Evolutionary conservation across 202 grass and related monocot species (phyloP).

Genomic region (Zoysia matrella): DNA sequence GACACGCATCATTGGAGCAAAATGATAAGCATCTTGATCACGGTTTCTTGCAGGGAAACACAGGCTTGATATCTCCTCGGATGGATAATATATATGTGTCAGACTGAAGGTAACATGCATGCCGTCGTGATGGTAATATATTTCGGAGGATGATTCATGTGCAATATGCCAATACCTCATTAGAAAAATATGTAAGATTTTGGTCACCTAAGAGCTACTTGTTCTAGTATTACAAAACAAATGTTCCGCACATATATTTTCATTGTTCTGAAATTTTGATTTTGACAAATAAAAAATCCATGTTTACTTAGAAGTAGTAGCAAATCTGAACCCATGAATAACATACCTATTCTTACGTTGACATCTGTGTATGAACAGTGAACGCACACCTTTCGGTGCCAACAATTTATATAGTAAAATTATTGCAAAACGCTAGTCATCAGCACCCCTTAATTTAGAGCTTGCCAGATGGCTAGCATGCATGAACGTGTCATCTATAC

Average conservation of each 20-base stretch:
- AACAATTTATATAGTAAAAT: neutral
- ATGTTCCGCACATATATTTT: too few species aligned
- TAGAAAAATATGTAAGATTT: neutral
- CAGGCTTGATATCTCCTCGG: neutral
- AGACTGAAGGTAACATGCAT: slow-evolving; percentile 14
- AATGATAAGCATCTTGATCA: slow-evolving; percentile 39
- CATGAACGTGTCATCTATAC: neutral
- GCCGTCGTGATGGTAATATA: neutral
- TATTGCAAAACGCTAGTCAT: slow-evolving; percentile 14
- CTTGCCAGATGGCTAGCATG: slow-evolving; percentile 33
- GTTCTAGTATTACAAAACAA: too few species aligned
- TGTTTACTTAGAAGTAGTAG: too few species aligned
- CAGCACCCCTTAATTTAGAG: neutral
- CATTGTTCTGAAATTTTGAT: too few species aligned
- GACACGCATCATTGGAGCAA: slow-evolving; percentile 26
- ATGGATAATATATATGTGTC: slow-evolving; percentile 10
- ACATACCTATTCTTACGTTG: neutral
- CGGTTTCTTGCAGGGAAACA: slow-evolving; percentile 54
- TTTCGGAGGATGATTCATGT: slow-evolving; percentile 6
- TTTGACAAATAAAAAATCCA: too few species aligned
- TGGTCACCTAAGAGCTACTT: too few species aligned
- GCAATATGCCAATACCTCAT: neutral
- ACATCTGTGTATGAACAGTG: slow-evolving; percentile 3
- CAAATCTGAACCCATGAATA: too few species aligned
- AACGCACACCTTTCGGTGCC: neutral